Base-by-base conservation (phyloP, 2,329 filamentous ascomycete genomes). In the Alternaria solani region DNA sequence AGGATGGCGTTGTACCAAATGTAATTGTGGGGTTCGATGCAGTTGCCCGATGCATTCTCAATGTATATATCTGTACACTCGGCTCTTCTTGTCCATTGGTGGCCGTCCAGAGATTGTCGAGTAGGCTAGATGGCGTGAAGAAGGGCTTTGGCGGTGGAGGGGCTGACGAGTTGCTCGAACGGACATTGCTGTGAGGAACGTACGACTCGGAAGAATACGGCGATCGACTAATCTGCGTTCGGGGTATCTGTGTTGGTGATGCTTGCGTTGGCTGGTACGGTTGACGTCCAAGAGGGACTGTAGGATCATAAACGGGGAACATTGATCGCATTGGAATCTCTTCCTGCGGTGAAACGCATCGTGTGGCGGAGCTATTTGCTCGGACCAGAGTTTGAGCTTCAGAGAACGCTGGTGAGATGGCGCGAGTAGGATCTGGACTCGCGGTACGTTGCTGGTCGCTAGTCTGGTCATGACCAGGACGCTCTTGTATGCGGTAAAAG, bases 291-390 rank as follows among this genome's bases (percentile, higher is more conserved):
- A 92, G 83, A 5, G 90, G 83, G 25, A 92, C 74, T 1, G 84
- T 85, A 3, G 88, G 89, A 70, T 94, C 88, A 73, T 93, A 93
- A 30, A 86, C 84, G 7, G 91, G 91, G 69, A 94, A 94, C 69
- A 94, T 93, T 25, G 91, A 93, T 32, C 86, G 85, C 68, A 91
- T 84, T 0, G 84, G 80, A 6, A 79, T 63, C 12, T 70, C 77
- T 61, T 73, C 71, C 53, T 79, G 79, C 60, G 69, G 68, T 20
- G 72, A 71, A 34, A 53, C 64, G 36, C 59, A 68, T 48, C 60
- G 72, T 43, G 73, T 74, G 38, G 76, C 71, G n/a, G 68, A 68
- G 41, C 76, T 79, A 51, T 79, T 78, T 34, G 71, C 73, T 62
- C 77, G 72, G 9, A 79, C 77, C 14, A 80, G 67, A 9, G 78